A percentile compares a stretch with the other conserved stretches of the same genome.
Evolutionary conservation across 2,329 filamentous ascomycete species (phyloP).

Genomic region (Verticillium tricorpus): DNA sequence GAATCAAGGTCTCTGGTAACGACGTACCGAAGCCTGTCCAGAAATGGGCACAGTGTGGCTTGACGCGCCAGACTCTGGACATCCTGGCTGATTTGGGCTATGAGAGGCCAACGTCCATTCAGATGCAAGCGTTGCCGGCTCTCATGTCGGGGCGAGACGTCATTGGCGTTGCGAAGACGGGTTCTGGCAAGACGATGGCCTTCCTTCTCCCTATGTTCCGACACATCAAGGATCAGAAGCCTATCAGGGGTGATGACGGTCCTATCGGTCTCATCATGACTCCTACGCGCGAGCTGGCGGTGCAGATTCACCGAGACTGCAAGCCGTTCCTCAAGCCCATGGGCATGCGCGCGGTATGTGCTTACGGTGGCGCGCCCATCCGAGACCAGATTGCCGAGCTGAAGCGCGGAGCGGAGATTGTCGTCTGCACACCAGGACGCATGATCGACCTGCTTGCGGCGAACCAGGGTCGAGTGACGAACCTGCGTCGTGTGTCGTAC

Average conservation of each 20-base stretch:
- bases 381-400: conserved; percentile 96
- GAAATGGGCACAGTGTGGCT: conserved; percentile 94
- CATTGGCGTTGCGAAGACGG: conserved; percentile 94
- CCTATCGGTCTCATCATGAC: conserved; percentile 88
- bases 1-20: conserved; percentile 87
- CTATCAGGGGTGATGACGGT: conserved; percentile 78
- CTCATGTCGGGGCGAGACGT: conserved; percentile 96
- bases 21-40: conserved; percentile 89
- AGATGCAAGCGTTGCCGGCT: conserved; percentile 88
- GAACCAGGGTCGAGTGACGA: conserved; percentile 92
- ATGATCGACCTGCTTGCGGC: conserved; percentile 93
- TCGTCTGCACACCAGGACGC: conserved; percentile 91
- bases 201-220: conserved; percentile 96
- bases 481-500: conserved; percentile 83
- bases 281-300: conserved; percentile 87
- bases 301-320: conserved; percentile 91
- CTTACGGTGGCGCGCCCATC: conserved; percentile 92
- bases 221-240: conserved; percentile 90
- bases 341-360: conserved; percentile 80
- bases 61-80: conserved; percentile 81
- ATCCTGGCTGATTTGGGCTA: conserved; percentile 79
- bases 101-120: conserved; percentile 86
- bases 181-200: conserved; percentile 94
- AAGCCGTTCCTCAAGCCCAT: conserved; percentile 90
- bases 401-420: conserved; percentile 90